Conservation (phyloP, 441 rosid species). For the Euphorbia celastroides region DNA sequence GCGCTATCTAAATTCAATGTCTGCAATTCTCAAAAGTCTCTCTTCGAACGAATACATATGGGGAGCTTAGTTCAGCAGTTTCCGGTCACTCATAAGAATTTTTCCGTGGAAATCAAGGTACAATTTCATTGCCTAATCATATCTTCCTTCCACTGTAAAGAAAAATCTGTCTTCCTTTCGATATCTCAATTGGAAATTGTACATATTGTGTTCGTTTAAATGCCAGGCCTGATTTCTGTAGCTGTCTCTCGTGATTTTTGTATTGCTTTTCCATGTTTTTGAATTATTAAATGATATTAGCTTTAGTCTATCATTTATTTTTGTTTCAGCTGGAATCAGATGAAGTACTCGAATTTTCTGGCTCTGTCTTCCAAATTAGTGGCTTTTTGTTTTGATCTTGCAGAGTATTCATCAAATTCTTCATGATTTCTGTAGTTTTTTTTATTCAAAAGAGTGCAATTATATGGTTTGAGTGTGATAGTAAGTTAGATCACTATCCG, state of each 20-base stretch:
- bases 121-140: constrained; percentile 6
- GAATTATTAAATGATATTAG: not conserved
- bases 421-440: not conserved
- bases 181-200: not conserved
- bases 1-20: not conserved
- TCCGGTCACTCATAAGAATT: constrained; percentile 42
- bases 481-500: not conserved
- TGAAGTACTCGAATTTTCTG: not conserved
- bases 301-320: not conserved
- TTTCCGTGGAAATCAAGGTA: constrained; percentile 49
- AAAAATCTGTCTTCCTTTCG: no score
- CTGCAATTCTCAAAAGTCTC: not conserved
- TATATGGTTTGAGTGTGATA: not conserved
- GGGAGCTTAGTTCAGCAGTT: constrained; percentile 27
- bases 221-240: not conserved
- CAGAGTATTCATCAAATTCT: not conserved
- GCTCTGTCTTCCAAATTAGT: not conserved
- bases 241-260: not conserved
- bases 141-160: not conserved
- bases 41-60: not conserved
- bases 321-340: not conserved
- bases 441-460: not conserved
- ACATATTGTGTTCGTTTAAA: constrained; percentile 9
- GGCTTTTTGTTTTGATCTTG: not conserved
- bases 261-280: not conserved